Conservation (phyloP, 2,329 filamentous ascomycete genomes). For the Aspergillus sojae region DNA sequence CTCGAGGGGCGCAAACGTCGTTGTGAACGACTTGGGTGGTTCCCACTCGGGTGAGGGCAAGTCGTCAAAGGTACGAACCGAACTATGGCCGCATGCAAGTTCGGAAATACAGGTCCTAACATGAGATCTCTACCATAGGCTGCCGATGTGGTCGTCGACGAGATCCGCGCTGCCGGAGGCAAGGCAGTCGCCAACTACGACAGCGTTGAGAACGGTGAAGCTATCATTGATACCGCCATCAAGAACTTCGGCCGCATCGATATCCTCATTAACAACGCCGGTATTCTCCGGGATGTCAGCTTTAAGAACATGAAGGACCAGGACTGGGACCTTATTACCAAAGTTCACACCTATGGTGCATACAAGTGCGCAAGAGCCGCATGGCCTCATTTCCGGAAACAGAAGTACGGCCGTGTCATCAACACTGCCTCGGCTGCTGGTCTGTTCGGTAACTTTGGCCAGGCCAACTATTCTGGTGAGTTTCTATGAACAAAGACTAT, state of each 20-base stretch:
- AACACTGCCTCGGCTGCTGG: slow-evolving; percentile 97
- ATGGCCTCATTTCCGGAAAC: slow-evolving; percentile 97
- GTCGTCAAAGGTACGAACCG: slow-evolving; percentile 70
- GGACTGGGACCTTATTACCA: slow-evolving; percentile 95
- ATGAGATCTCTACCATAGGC: slow-evolving; percentile 57
- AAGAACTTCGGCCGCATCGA: slow-evolving; percentile 71
- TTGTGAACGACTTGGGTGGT: slow-evolving; percentile 93
- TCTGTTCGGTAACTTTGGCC: slow-evolving; percentile 92
- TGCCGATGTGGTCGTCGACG: slow-evolving; percentile 52
- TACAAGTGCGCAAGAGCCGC: slow-evolving; percentile 95
- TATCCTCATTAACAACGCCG: slow-evolving; percentile 95
- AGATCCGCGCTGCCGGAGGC: slow-evolving; percentile 76
- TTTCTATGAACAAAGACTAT: not conserved
- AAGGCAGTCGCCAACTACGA: slow-evolving; percentile 98
- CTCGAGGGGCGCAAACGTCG: slow-evolving; percentile 86
- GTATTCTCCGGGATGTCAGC: slow-evolving; percentile 90
- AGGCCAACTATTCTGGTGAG: slow-evolving; percentile 86
- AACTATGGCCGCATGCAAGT: slow-evolving; percentile 9
- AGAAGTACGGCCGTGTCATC: slow-evolving; percentile 96
- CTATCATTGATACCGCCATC: slow-evolving; percentile 73
- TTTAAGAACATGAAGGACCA: slow-evolving; percentile 99
- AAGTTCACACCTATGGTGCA: slow-evolving; percentile 87
- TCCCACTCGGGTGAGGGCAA: slow-evolving; percentile 92
- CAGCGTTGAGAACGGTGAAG: slow-evolving; percentile 77
- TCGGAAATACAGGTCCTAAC: slow-evolving; percentile 61